Percentiles rank a stretch among this genome's conserved stretches.
Evolutionary conservation across 208 protist species (phyloP).

Genomic region (Leishmania amazonensis): DNA sequence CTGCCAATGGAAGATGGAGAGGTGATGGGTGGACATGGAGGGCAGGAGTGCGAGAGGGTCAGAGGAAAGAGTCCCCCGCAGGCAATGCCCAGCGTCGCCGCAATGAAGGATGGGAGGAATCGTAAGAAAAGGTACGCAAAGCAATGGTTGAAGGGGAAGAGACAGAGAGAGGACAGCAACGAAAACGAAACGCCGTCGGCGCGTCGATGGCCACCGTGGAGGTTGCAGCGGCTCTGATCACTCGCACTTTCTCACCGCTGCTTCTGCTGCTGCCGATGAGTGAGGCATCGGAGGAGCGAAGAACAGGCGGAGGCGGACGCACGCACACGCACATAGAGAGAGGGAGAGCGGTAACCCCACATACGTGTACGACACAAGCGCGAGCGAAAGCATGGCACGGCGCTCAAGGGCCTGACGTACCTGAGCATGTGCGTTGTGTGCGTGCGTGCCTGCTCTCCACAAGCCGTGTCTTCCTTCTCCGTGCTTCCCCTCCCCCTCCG

Average conservation of each 20-base stretch:
- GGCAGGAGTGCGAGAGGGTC: not conserved
- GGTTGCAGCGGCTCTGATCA: not conserved
- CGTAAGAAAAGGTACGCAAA: not conserved
- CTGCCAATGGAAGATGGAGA: not conserved
- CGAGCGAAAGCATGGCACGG: too few species aligned
- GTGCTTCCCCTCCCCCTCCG: too few species aligned
- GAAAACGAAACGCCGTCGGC: not conserved
- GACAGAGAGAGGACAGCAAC: not conserved
- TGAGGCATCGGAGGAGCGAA: not conserved
- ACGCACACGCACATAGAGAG: not conserved
- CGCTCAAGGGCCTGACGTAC: too few species aligned
- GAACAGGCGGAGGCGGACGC: not conserved
- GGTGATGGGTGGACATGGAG: not conserved
- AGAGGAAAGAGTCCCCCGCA: not conserved
- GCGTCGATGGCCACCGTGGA: not conserved
- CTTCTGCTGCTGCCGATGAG: not conserved
- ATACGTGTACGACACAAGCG: not conserved
- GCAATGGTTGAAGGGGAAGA: not conserved
- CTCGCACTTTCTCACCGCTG: not conserved
- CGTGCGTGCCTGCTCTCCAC: not conserved
- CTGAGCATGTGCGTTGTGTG: too few species aligned
- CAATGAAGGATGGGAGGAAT: not conserved
- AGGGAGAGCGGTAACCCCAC: not conserved
- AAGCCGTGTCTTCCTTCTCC: not conserved
- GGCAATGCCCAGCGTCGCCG: not conserved